Conservation (phyloP, 2,329 filamentous ascomycete species). For the Pseudogymnoascus sp. region DNA sequence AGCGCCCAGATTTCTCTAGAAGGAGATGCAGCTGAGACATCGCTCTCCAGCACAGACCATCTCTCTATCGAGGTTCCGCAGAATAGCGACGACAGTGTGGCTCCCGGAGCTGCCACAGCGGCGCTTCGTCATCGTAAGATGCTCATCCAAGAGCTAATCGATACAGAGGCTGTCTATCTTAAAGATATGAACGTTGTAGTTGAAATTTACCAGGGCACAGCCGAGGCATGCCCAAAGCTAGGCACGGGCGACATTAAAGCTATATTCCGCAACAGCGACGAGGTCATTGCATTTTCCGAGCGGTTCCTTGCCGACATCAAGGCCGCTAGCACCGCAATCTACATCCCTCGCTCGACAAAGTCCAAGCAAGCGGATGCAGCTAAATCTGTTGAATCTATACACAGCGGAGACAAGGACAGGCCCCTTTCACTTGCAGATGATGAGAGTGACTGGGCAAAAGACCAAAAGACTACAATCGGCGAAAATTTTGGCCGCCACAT, state of each 20-base stretch:
- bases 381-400: constrained; percentile 11
- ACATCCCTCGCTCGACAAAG: constrained; percentile 47
- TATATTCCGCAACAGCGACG: constrained; percentile 87
- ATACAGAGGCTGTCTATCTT: constrained; percentile 86
- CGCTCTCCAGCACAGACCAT: constrained; percentile 9
- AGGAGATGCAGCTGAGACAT: constrained; percentile 9
- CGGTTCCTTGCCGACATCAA: constrained; percentile 74
- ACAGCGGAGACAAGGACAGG: constrained; percentile 18
- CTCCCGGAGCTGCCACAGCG: constrained; percentile 52
- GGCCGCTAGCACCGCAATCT: constrained; percentile 69
- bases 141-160: constrained; percentile 83
- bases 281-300: constrained; percentile 82
- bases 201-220: constrained; percentile 95
- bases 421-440: neutral
- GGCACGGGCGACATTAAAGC: constrained; percentile 78
- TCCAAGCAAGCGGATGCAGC: constrained; percentile 36
- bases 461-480: constrained; percentile 27
- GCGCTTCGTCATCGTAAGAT: constrained; percentile 74
- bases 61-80: constrained; percentile 6
- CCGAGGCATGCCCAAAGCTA: constrained; percentile 71
- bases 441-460: constrained; percentile 17
- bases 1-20: constrained; percentile 24
- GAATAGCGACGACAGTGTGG: constrained; percentile 33
- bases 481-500: constrained; percentile 38
- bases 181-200: constrained; percentile 96